Evolutionary conservation across 306 rosid species (phyloP).

Genomic region (Glycine latifolia): DNA sequence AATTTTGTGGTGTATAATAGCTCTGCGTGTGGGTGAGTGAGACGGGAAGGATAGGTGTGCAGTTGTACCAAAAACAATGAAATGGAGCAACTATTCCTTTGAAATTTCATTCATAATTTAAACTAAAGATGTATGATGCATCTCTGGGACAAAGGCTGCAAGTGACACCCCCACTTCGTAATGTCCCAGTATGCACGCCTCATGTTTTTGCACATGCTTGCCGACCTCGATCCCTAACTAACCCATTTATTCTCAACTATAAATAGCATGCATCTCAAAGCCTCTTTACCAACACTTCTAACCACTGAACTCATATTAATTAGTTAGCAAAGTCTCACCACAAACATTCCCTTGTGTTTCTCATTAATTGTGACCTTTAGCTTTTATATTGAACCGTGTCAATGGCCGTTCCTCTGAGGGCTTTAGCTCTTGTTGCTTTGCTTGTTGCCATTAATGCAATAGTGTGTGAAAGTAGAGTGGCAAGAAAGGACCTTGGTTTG

Average conservation of each 20-base stretch:
- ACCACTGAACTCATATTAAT: neutral
- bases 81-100: neutral
- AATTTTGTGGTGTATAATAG: too few species aligned
- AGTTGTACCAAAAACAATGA: neutral
- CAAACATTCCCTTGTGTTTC: neutral
- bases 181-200: conserved; percentile 31
- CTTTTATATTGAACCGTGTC: neutral
- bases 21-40: too few species aligned
- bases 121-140: too few species aligned
- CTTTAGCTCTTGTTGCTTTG: conserved; percentile 52
- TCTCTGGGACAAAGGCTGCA: neutral
- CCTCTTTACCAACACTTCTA: neutral
- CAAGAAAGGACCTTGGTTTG: conserved; percentile 69
- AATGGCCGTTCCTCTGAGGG: conserved; percentile 40
- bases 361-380: neutral
- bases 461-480: conserved; percentile 59
- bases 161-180: conserved; percentile 47
- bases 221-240: conserved; percentile 21
- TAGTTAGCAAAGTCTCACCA: neutral
- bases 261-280: conserved; percentile 45
- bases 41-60: neutral
- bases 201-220: conserved; percentile 41
- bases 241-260: conserved; percentile 34
- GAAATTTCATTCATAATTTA: too few species aligned
- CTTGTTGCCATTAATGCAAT: conserved; percentile 48